Percentiles rank a stretch among this genome's conserved stretches.
Conservation (phyloP, 768 basidiomycete species). For the Xerocomellus chrysenteron region DNA sequence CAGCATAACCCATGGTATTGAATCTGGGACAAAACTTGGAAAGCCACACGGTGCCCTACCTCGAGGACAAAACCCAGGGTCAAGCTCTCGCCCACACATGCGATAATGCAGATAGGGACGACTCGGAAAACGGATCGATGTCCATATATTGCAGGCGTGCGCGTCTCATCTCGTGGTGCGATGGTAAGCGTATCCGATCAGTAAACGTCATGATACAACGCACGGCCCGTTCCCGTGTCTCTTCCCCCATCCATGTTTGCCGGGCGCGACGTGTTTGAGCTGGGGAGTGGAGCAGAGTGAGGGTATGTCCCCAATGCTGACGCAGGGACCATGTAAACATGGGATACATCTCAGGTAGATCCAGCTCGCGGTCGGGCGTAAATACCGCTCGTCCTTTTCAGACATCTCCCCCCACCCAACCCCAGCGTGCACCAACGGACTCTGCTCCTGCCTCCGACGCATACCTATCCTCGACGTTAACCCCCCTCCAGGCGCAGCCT, state of each 20-base stretch:
- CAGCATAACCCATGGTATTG: too few relatives aligned
- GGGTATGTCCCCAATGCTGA: neutral
- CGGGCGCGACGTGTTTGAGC: neutral
- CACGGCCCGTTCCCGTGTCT: too few relatives aligned
- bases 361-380: neutral
- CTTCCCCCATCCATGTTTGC: neutral
- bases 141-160: too few relatives aligned
- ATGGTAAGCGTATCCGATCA: too few relatives aligned
- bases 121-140: too few relatives aligned
- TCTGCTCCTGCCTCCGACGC: constrained; percentile 5
- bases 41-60: too few relatives aligned
- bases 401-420: neutral
- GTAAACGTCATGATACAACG: too few relatives aligned
- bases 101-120: too few relatives aligned
- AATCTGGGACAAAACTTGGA: too few relatives aligned
- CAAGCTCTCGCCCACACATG: too few relatives aligned
- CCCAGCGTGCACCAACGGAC: constrained; percentile 3
- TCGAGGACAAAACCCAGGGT: too few relatives aligned
- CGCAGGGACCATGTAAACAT: constrained; percentile 30
- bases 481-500: neutral
- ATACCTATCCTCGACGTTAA: neutral
- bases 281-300: neutral
- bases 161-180: too few relatives aligned
- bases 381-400: constrained; percentile 11
- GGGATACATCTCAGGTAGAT: constrained; percentile 16